Evolutionary conservation across 495 filamentous ascomycete genomes (phyloP), one percentile per base, ranked within the genome.

Genomic region (Neurospora sp.): DNA sequence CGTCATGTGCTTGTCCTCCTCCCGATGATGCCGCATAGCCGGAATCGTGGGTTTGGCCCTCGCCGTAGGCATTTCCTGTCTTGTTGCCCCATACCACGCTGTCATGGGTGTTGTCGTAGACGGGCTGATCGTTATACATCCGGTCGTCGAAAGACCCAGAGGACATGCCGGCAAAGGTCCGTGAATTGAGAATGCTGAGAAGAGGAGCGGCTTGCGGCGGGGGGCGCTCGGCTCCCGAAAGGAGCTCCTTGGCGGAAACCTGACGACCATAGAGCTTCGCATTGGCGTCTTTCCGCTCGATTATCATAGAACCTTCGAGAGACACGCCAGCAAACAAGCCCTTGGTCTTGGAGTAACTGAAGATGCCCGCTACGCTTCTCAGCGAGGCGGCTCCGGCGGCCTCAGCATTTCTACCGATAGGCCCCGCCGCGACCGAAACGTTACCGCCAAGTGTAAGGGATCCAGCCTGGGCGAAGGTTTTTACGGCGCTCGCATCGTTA

Each of bases 301-400:
- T 89, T 44, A 99, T 88, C 70, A 90, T 93, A 68, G 90, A 93
- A 17, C 96, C 96, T 81, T 99, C 96, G 74, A 99, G 83, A 75
- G 92, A 95, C 68, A 99, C 95, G 77, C 96, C 96, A 3, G 96
- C 96, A 75, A 99, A 99, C 14, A 98, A 84, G 35, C 96, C 96
- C 84, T 98, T 98, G 38, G 96, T 99, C 83, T 98, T 98, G 73
- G 90, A 93, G 83, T 98, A 99, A 75, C 92, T 92, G 85, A 99
- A 99, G 22, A 99, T 89, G 41, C 92, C 96, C 1, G 95, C 92
- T 8, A 98, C 92, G 74, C 94, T 91, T 82, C 89, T 93, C 31
- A 95, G 86, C 80, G 93, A 97, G 3, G 96, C 96, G 22, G 94
- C 96, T 74, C 96, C 96, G 27, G 95, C 95, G 35, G 96, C 96